Base-by-base conservation (phyloP, 2,329 filamentous ascomycete species). In the Cryphonectria naterciae region DNA sequence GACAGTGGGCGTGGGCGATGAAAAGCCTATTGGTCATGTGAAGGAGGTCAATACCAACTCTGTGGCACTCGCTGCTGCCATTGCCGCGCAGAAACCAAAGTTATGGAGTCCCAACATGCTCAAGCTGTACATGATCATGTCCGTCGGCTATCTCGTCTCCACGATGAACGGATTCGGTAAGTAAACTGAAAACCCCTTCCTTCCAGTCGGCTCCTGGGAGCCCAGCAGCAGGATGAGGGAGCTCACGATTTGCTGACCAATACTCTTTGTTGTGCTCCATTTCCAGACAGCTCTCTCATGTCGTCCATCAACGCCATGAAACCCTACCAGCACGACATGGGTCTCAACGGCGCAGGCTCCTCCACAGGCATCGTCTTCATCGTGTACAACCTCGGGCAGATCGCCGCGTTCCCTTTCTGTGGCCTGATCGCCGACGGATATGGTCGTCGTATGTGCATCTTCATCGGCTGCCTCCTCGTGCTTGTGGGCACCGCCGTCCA, bases 151-250 rank as follows among this genome's bases (percentile, higher is more conserved):
- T 70, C 75, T 83, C 17, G 79, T 82, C 72, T 85, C 84, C 35
- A 87, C 85, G 11, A 84, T 86, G 82, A 88, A 88, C 76, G 87
- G 87, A 39, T 89, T 86, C 73, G 77, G 77, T 79, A 74, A 49
- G 77, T 79, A 74, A 49, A n/a, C 6, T n/a, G 65, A 10, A 22
- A 10, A 1, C 49, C 22, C 32, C 8, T 32, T 41, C 15, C 35
- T 19, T 39, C 41, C 32, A 28, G 15, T 56, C 5, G 13, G 11
- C 5, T 28, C 49, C 25, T 32, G n/a, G 52, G 25, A 13, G 19
- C 43, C 19, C 43, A 49, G 43, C 43, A 49, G 43, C 5, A 49
- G 43, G 15, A 49, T 8, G 43, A 19, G 5, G 52, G 52, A 28
- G 52, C 10, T 46, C 35, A 8, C 39, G 15, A 22, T 3, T 62